Evolutionary conservation across 1,139 yeast genomes (phyloP).

Genomic region (Kurtzmaniella natalensis): DNA sequence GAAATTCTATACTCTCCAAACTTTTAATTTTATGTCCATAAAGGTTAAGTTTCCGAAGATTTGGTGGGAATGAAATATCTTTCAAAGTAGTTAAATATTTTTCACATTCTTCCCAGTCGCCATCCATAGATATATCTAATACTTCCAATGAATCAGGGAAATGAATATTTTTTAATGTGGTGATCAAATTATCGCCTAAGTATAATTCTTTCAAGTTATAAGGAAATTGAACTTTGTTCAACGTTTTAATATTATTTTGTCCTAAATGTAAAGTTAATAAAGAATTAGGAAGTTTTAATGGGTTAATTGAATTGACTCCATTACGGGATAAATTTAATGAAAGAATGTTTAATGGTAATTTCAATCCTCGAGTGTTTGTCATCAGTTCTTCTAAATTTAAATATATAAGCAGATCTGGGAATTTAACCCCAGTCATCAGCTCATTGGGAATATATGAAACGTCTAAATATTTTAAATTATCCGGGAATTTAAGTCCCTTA

Average conservation of each 20-base stretch:
- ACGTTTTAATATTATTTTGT: constrained; percentile 41
- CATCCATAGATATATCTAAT: constrained; percentile 42
- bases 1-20: constrained; percentile 40
- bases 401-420: constrained; percentile 36
- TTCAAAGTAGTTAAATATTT: constrained; percentile 40
- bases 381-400: constrained; percentile 42
- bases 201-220: constrained; percentile 30
- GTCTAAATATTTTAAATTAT: constrained; percentile 31
- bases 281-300: constrained; percentile 40
- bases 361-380: constrained; percentile 45
- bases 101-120: constrained; percentile 38
- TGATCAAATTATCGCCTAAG: constrained; percentile 40
- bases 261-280: constrained; percentile 35
- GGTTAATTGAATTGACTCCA: constrained; percentile 46
- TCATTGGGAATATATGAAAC: constrained; percentile 44
- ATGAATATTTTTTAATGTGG: constrained; percentile 41
- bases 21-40: constrained; percentile 40
- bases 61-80: constrained; percentile 39
- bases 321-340: constrained; percentile 34
- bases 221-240: constrained; percentile 43
- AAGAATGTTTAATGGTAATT: constrained; percentile 30
- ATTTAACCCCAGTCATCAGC: constrained; percentile 45
- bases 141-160: constrained; percentile 38
- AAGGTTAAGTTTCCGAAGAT: constrained; percentile 31
- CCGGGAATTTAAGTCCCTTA: constrained; percentile 42